A percentile compares a stretch with the other conserved stretches of the same genome.
Conservation (phyloP, 495 filamentous ascomycete species). For the Penicillium desertorum region DNA sequence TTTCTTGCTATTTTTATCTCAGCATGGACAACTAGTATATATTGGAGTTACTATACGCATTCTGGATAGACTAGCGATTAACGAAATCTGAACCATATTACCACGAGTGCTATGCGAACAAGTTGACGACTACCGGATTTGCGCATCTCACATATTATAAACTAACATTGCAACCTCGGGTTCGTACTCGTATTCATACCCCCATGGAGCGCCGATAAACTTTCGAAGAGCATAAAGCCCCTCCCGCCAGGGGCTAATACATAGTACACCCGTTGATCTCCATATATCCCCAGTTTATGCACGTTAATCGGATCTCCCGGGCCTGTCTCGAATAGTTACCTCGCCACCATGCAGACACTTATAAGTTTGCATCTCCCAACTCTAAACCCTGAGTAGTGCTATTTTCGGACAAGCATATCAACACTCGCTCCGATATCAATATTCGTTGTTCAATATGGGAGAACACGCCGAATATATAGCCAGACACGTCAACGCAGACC, state of each 20-base stretch:
- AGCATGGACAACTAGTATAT: neutral
- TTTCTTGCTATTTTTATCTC: too few relatives aligned
- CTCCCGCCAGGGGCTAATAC: neutral
- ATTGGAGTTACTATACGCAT: neutral
- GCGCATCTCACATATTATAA: neutral
- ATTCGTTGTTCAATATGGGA: constrained; percentile 1
- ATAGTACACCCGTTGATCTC: neutral
- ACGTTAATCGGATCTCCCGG: neutral
- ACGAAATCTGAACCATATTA: neutral
- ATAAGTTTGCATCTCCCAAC: neutral
- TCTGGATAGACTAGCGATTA: neutral
- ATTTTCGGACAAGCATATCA: neutral
- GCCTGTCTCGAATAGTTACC: neutral
- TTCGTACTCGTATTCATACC: constrained; percentile 13
- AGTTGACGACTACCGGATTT: neutral
- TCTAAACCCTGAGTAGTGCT: neutral
- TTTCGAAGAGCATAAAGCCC: neutral
- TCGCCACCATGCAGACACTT: neutral
- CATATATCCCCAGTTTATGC: neutral
- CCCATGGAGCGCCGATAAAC: neutral
- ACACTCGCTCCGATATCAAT: neutral
- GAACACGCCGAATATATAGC: neutral
- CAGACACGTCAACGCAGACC: constrained; percentile 6
- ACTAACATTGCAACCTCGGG: neutral
- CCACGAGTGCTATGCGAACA: neutral